Evolutionary conservation across 169 alveolate genomes (phyloP).

Genomic region (Plasmodium yoelii): DNA sequence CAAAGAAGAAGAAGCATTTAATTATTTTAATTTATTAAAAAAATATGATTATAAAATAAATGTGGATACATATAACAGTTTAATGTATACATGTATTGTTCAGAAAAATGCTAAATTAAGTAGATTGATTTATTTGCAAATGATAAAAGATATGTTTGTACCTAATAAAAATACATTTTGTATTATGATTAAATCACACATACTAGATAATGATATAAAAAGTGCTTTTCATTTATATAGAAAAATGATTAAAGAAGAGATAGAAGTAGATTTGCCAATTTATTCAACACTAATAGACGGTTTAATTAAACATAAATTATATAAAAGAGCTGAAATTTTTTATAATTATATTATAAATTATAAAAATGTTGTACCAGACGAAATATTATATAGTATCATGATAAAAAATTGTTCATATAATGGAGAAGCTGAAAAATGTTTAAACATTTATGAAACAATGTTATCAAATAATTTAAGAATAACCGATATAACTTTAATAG

Average conservation of each 20-base stretch:
- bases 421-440: constrained; percentile 87
- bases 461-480: constrained; percentile 78
- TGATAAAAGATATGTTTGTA: constrained; percentile 81
- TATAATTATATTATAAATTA: constrained; percentile 86
- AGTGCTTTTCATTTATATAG: constrained; percentile 85
- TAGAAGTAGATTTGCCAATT: constrained; percentile 81
- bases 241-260: constrained; percentile 87
- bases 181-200: constrained; percentile 85
- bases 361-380: constrained; percentile 89
- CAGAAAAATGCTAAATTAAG: constrained; percentile 79
- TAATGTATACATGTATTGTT: constrained; percentile 74
- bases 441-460: constrained; percentile 86
- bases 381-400: constrained; percentile 88
- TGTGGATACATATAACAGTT: constrained; percentile 81
- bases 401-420: constrained; percentile 83
- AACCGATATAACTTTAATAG: constrained; percentile 87
- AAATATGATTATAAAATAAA: constrained; percentile 71
- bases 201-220: constrained; percentile 78
- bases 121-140: constrained; percentile 83
- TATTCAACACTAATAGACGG: constrained; percentile 88
- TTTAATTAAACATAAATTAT: constrained; percentile 75
- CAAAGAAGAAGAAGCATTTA: constrained; percentile 67
- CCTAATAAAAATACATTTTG: constrained; percentile 86
- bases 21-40: constrained; percentile 74
- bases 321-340: constrained; percentile 85